phyloP scores from a whole-genome alignment of 257 asterid species.

The Catharanthus roseus region DNA sequence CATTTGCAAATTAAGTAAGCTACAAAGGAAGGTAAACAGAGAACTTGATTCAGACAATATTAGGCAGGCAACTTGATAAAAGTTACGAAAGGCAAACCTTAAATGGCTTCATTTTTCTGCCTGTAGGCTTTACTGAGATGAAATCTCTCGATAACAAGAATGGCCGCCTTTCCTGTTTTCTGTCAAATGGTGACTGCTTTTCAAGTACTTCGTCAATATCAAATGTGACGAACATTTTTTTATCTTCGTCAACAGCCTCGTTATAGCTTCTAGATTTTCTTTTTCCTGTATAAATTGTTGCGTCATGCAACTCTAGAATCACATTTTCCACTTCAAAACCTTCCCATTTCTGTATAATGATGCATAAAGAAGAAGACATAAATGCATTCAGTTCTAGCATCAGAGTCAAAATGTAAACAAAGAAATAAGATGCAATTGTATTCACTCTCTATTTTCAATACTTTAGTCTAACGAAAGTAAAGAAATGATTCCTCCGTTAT shows the following conservation, averaged over 20 bases:
- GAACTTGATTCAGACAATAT: not conserved
- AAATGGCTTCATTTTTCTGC: slow-evolving; percentile 10
- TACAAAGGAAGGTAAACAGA: too few species aligned
- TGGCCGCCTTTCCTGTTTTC: slow-evolving; percentile 16
- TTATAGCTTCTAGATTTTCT: not conserved
- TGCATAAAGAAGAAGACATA: not conserved
- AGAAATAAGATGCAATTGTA: too few species aligned
- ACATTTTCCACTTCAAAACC: slow-evolving; percentile 21
- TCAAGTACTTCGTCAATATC: slow-evolving; percentile 15
- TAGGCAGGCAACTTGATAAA: not conserved
- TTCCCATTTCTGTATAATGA: slow-evolving; percentile 26
- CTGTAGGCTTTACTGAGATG: slow-evolving; percentile 14
- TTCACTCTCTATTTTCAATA: too few species aligned
- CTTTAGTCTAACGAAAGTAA: too few species aligned
- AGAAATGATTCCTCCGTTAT: too few species aligned
- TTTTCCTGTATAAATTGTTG: slow-evolving; percentile 12
- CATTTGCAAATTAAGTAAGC: too few species aligned
- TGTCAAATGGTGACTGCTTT: not conserved
- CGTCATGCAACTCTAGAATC: slow-evolving; percentile 20
- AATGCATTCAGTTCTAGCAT: not conserved
- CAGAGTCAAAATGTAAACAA: not conserved
- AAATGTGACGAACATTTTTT: slow-evolving; percentile 18
- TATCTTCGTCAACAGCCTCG: slow-evolving; percentile 2
- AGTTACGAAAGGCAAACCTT: slow-evolving; percentile 13
- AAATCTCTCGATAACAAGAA: slow-evolving; percentile 24